Evolutionary conservation across 306 rosid species (phyloP).

Genomic region (Medicago lupulina): DNA sequence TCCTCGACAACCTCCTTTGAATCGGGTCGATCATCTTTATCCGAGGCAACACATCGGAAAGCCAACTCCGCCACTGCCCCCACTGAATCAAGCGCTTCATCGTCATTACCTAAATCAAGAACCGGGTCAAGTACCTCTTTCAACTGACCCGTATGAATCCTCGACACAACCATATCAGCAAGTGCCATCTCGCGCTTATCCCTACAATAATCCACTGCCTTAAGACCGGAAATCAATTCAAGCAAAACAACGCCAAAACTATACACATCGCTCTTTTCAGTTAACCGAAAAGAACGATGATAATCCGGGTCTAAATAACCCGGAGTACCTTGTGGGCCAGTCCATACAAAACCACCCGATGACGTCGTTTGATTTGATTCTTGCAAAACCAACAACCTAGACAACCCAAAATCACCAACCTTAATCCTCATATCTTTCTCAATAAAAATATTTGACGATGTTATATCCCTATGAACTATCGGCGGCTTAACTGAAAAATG

Average conservation of each 20-base stretch:
- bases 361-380: slow-evolving; percentile 51
- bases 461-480: slow-evolving; percentile 90
- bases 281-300: slow-evolving; percentile 84
- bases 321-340: slow-evolving; percentile 97
- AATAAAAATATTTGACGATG: slow-evolving; percentile 77
- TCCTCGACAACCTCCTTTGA: slow-evolving; percentile 84
- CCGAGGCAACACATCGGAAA: slow-evolving; percentile 90
- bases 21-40: slow-evolving; percentile 91
- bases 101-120: slow-evolving; percentile 47
- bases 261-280: slow-evolving; percentile 96
- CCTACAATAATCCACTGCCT: slow-evolving; percentile 78
- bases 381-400: slow-evolving; percentile 69
- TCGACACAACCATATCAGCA: slow-evolving; percentile 83
- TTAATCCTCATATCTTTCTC: slow-evolving; percentile 90
- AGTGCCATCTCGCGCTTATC: slow-evolving; percentile 81
- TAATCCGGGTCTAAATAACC: slow-evolving; percentile 97
- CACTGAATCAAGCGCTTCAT: slow-evolving; percentile 48
- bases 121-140: slow-evolving; percentile 55
- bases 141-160: slow-evolving; percentile 77
- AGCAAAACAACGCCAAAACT: slow-evolving; percentile 89
- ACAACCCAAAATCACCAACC: slow-evolving; percentile 95
- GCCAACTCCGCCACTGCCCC: slow-evolving; percentile 84
- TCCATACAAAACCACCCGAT: slow-evolving; percentile 76
- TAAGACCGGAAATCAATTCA: slow-evolving; percentile 77
- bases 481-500: slow-evolving; percentile 82